Percentiles rank a stretch among this genome's conserved stretches.
These are phyloP conservation scores for Tricholoma matsutake DNA, from an alignment of 768 basidiomycete genomes.

Conservation along the genomic window DNA sequence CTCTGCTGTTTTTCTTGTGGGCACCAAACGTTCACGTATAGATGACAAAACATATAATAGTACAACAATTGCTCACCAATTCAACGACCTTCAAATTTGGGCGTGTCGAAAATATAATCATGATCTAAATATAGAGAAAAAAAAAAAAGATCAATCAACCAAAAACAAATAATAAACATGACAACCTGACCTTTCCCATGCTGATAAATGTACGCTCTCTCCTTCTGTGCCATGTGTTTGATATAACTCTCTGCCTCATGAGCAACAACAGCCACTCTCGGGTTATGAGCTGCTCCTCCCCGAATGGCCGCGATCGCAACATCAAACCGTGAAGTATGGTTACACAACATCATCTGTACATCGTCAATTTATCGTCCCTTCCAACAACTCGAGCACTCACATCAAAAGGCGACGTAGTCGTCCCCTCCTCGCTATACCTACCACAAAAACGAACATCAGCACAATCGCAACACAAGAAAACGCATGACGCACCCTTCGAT, in stretches of 20 bases:
- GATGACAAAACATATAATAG: neutral
- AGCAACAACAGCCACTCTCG: slow-evolving; percentile 51
- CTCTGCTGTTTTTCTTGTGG: neutral
- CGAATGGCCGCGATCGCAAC: slow-evolving; percentile 61
- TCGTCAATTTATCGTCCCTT: neutral
- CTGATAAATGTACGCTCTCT: slow-evolving; percentile 56
- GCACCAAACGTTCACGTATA: neutral
- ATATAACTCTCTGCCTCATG: slow-evolving; percentile 56
- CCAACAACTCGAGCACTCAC: slow-evolving; percentile 31
- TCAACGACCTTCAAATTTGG: slow-evolving; percentile 34
- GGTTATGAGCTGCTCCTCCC: slow-evolving; percentile 49
- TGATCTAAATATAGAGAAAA: too few species aligned
- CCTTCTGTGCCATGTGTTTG: slow-evolving; percentile 59
- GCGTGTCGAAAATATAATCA: slow-evolving; percentile 44
- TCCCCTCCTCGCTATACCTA: slow-evolving; percentile 56
- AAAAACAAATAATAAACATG: too few species aligned
- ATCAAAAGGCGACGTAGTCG: slow-evolving; percentile 82
- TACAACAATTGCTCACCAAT: neutral
- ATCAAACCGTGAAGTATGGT: slow-evolving; percentile 64
- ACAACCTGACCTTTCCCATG: slow-evolving; percentile 50
- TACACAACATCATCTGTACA: slow-evolving; percentile 71
- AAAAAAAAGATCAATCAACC: too few species aligned
- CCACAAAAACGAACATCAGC: neutral
- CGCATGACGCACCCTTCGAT: slow-evolving; percentile 54
- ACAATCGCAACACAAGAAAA: neutral